Conservation (phyloP, 2,329 filamentous ascomycete genomes). For the Apiospora aurea region DNA sequence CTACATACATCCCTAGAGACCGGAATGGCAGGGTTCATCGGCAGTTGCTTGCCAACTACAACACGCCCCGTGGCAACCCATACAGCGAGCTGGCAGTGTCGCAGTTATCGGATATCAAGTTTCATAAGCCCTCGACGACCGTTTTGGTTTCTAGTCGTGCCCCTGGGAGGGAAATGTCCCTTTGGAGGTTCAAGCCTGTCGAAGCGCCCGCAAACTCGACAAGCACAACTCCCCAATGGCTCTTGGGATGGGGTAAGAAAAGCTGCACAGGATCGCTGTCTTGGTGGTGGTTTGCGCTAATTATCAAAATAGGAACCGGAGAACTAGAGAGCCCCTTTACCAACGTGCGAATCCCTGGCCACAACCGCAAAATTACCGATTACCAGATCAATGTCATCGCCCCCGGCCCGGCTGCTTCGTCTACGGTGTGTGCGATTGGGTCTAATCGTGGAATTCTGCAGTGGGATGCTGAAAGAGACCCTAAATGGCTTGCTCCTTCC, state of each 20-base stretch:
- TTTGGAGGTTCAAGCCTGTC: conserved; percentile 49
- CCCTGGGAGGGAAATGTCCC: conserved; percentile 40
- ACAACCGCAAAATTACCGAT: conserved; percentile 34
- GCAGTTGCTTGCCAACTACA: conserved; percentile 33
- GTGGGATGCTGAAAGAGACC: conserved; percentile 42
- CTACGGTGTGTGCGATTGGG: conserved; percentile 54
- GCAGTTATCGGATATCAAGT: conserved; percentile 56
- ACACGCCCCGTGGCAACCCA: conserved; percentile 27
- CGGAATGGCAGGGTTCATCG: conserved; percentile 44
- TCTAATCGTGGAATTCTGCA: conserved; percentile 55
- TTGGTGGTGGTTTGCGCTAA: background rate
- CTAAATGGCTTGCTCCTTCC: conserved; percentile 45
- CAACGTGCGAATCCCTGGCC: conserved; percentile 29
- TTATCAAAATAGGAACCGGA: background rate
- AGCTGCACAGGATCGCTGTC: conserved; percentile 2
- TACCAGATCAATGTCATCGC: conserved; percentile 47
- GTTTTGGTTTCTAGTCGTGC: conserved; percentile 52
- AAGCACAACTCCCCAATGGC: conserved; percentile 46
- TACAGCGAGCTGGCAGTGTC: conserved; percentile 45
- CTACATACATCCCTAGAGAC: conserved; percentile 53
- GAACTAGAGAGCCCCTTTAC: conserved; percentile 26
- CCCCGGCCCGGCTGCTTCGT: conserved; percentile 47
- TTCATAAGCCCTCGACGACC: conserved; percentile 50
- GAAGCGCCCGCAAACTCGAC: conserved; percentile 33
- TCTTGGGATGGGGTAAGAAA: conserved; percentile 37